These are phyloP conservation scores for Plantago rigida DNA, from an alignment of 305 asterid species.

Conservation along the genomic window DNA sequence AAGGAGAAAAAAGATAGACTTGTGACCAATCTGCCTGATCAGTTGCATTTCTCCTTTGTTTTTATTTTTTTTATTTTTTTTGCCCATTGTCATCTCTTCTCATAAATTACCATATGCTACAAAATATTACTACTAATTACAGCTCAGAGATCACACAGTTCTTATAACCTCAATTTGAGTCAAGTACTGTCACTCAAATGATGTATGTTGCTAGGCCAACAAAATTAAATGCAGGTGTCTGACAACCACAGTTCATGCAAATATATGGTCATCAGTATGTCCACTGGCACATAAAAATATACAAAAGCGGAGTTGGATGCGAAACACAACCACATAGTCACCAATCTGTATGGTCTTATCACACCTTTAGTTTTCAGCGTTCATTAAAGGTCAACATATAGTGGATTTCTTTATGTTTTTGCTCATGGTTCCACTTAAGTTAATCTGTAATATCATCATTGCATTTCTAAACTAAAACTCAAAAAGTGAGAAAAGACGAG, in stretches of 20 bases:
- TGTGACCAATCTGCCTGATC: no score
- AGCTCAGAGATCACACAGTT: no score
- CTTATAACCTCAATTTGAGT: no score
- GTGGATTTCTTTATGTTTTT: no score
- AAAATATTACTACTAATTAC: no score
- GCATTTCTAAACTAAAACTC: conserved; percentile 6
- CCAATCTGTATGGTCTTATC: conserved; percentile 1
- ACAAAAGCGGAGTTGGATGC: neutral
- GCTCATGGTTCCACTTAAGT: neutral
- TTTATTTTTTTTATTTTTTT: no score
- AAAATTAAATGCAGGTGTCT: neutral
- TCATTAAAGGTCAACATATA: no score
- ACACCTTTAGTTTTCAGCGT: conserved; percentile 6
- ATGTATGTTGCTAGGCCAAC: neutral
- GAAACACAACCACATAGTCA: conserved; percentile 6
- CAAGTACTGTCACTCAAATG: conserved; percentile 5
- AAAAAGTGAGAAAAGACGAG: conserved; percentile 1
- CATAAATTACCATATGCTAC: no score
- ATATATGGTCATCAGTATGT: neutral
- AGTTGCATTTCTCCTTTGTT: no score
- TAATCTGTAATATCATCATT: neutral
- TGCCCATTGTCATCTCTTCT: no score
- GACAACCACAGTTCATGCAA: neutral
- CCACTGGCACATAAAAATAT: conserved; percentile 3
- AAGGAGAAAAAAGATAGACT: no score